Percentiles rank a stretch among this genome's conserved stretches.
phyloP scores from a whole-genome alignment of 805 yeast genomes.

The Zygosaccharomyces lentus region DNA sequence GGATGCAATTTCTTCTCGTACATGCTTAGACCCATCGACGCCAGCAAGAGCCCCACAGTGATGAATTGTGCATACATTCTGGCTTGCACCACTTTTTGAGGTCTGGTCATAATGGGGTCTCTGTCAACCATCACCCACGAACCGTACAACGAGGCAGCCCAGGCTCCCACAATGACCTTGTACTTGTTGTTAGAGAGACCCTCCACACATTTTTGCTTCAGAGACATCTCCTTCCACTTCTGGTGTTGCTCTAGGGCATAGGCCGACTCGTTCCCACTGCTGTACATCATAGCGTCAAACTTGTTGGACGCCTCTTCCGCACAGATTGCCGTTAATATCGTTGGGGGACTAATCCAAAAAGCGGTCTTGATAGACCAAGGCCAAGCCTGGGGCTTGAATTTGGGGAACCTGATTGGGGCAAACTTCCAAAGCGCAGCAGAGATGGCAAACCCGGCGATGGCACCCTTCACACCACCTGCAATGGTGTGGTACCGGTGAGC shows the following conservation, averaged over 20 bases:
- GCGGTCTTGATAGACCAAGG: slow-evolving; percentile 64
- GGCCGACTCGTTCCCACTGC: slow-evolving; percentile 40
- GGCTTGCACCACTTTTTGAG: slow-evolving; percentile 83
- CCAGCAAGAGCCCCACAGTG: slow-evolving; percentile 66
- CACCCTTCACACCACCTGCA: slow-evolving; percentile 60
- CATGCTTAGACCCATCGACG: slow-evolving; percentile 61
- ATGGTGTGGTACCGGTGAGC: slow-evolving; percentile 59
- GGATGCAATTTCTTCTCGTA: slow-evolving; percentile 56
- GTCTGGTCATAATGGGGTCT: slow-evolving; percentile 66
- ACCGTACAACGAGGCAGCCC: slow-evolving; percentile 80
- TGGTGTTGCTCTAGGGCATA: slow-evolving; percentile 43
- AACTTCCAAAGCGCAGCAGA: slow-evolving; percentile 52
- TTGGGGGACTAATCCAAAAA: slow-evolving; percentile 62
- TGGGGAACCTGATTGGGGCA: slow-evolving; percentile 47
- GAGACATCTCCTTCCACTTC: slow-evolving; percentile 49
- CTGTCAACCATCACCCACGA: slow-evolving; percentile 70
- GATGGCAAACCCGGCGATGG: slow-evolving; percentile 50
- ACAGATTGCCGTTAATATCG: slow-evolving; percentile 53
- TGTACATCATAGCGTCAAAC: slow-evolving; percentile 61
- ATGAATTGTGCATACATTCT: slow-evolving; percentile 88
- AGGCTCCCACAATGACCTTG: slow-evolving; percentile 61
- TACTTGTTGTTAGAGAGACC: slow-evolving; percentile 54
- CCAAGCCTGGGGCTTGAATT: slow-evolving; percentile 38
- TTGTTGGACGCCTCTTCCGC: slow-evolving; percentile 69
- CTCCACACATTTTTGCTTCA: slow-evolving; percentile 47